Evolutionary conservation across 2,329 filamentous ascomycete genomes (phyloP).

Genomic region (Epichloe hybrida): DNA sequence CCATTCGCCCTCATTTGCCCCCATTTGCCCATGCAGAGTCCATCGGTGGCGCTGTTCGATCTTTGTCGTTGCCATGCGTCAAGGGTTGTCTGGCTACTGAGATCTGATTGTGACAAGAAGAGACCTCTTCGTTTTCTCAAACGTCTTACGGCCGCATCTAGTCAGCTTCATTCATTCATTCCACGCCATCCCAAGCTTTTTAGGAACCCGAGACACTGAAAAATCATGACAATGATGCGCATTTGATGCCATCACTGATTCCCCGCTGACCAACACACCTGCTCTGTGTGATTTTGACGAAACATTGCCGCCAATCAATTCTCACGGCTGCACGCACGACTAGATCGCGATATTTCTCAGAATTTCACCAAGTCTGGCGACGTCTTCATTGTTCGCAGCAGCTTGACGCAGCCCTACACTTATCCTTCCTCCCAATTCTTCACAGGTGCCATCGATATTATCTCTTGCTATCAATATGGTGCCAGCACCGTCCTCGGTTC

Average conservation of each 20-base stretch:
- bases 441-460: not conserved
- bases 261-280: not conserved
- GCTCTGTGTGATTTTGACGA: not conserved
- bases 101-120: not conserved
- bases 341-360: not conserved
- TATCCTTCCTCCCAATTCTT: not conserved
- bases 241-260: not conserved
- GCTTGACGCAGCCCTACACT: not conserved
- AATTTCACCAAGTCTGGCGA: not conserved
- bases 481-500: slow-evolving; percentile 46
- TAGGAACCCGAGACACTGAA: not conserved
- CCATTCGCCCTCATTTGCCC: not conserved
- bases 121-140: not conserved
- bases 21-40: not conserved
- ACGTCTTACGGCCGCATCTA: not conserved
- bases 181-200: not conserved
- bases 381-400: not conserved
- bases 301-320: not conserved
- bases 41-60: not conserved
- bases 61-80: slow-evolving; percentile 5
- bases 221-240: not conserved
- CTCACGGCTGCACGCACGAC: not conserved
- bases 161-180: not conserved
- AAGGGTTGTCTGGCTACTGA: not conserved
- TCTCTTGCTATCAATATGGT: slow-evolving; percentile 29